Percentiles rank a stretch among this genome's conserved stretches.
Conservation (phyloP, 345 rosid species). For the Aethionema arabicum region DNA sequence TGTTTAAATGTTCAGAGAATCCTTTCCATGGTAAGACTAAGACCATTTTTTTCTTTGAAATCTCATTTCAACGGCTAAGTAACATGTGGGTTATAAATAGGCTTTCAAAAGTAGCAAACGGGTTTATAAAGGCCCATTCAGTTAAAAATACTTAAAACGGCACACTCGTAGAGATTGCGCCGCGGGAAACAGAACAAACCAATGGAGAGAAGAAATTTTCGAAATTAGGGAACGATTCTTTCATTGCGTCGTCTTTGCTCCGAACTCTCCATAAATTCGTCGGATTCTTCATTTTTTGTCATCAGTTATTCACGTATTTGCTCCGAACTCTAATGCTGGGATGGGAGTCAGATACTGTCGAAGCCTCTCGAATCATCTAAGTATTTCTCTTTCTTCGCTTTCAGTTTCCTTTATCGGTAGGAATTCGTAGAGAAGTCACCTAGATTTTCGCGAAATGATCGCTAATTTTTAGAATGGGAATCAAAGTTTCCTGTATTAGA, state of each 20-base stretch:
- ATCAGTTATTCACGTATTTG: neutral
- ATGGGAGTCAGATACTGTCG: constrained; percentile 13
- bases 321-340: constrained; percentile 5
- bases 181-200: constrained; percentile 15
- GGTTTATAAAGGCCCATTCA: constrained; percentile 15
- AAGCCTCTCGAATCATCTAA: constrained; percentile 13
- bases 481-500: neutral
- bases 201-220: neutral
- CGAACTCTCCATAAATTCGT: neutral
- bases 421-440: neutral
- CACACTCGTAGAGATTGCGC: neutral
- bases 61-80: neutral
- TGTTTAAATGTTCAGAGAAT: neutral
- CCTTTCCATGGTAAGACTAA: no score
- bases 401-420: neutral
- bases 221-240: constrained; percentile 17
- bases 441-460: constrained; percentile 16
- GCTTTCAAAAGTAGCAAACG: constrained; percentile 2
- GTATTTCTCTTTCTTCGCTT: constrained; percentile 16
- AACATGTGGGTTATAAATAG: no score
- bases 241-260: constrained; percentile 22
- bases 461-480: neutral
- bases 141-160: neutral
- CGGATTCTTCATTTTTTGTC: constrained; percentile 12
- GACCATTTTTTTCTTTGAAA: no score